Conservation (phyloP, 805 yeast species). For the Millerozyma acaciae region DNA sequence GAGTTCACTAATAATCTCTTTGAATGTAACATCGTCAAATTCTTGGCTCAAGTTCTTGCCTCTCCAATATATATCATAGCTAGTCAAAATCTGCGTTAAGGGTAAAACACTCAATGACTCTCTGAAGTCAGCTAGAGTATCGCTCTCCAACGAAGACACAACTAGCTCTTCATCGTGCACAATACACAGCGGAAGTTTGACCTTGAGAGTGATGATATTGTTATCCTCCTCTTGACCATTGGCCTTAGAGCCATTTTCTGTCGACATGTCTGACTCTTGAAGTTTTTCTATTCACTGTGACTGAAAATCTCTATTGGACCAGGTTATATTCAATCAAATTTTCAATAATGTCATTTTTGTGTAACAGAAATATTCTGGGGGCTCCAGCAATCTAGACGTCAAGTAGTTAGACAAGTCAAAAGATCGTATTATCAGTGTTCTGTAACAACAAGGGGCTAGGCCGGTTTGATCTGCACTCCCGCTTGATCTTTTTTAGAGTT, state of each 20-base stretch:
- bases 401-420: too few relatives aligned
- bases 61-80: conserved; percentile 45
- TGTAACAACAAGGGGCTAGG: too few relatives aligned
- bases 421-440: too few relatives aligned
- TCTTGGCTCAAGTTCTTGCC: conserved; percentile 28
- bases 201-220: conserved; percentile 18
- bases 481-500: too few relatives aligned
- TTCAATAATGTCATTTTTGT: too few relatives aligned
- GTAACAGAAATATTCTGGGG: too few relatives aligned
- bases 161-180: conserved; percentile 19
- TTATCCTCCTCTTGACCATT: conserved; percentile 10
- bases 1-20: conserved; percentile 19
- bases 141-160: conserved; percentile 34
- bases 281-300: too few relatives aligned
- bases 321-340: too few relatives aligned
- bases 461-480: too few relatives aligned
- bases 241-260: conserved; percentile 10
- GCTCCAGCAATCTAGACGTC: too few relatives aligned
- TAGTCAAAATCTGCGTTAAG: conserved; percentile 56
- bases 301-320: too few relatives aligned
- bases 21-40: conserved; percentile 27
- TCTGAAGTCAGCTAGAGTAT: conserved; percentile 53
- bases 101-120: conserved; percentile 58
- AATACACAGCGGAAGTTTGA: conserved; percentile 14
- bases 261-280: conserved; percentile 6